Conservation (phyloP, 441 rosid genomes). For the Gossypium aridum region DNA sequence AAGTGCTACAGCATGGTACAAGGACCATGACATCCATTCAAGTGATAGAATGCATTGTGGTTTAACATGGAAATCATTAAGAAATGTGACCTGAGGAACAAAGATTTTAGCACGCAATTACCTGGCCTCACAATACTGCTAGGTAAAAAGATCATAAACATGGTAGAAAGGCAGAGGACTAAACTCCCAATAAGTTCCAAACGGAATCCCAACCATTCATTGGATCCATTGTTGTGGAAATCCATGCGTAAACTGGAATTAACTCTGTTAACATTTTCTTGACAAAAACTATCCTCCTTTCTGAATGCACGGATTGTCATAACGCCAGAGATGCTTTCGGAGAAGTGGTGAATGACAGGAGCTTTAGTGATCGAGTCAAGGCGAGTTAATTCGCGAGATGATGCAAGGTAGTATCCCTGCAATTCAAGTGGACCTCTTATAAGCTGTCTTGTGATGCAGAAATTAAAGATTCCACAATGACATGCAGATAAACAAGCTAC, state of each 20-base stretch:
- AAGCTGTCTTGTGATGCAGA: neutral
- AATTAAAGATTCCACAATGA: neutral
- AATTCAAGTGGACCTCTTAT: neutral
- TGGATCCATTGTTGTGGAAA: slow-evolving; percentile 83
- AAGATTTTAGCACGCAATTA: slow-evolving; percentile 19
- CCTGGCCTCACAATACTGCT: slow-evolving; percentile 82
- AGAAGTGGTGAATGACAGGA: slow-evolving; percentile 91
- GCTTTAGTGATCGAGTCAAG: slow-evolving; percentile 92
- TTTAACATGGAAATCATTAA: neutral
- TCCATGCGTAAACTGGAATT: slow-evolving; percentile 69
- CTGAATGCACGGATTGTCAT: slow-evolving; percentile 74
- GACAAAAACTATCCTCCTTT: slow-evolving; percentile 45
- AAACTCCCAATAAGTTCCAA: slow-evolving; percentile 78
- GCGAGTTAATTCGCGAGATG: slow-evolving; percentile 83
- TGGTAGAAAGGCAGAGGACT: slow-evolving; percentile 69
- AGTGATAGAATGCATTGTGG: neutral
- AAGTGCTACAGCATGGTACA: neutral
- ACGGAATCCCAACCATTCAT: slow-evolving; percentile 95
- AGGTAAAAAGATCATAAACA: slow-evolving; percentile 81
- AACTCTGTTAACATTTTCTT: slow-evolving; percentile 68
- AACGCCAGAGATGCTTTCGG: slow-evolving; percentile 88
- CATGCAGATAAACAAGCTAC: neutral
- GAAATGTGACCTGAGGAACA: neutral
- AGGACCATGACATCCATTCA: neutral
- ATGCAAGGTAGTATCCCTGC: slow-evolving; percentile 77